phyloP scores from a whole-genome alignment of 108 stramenopile genomes.

The Skeletonema potamos region DNA sequence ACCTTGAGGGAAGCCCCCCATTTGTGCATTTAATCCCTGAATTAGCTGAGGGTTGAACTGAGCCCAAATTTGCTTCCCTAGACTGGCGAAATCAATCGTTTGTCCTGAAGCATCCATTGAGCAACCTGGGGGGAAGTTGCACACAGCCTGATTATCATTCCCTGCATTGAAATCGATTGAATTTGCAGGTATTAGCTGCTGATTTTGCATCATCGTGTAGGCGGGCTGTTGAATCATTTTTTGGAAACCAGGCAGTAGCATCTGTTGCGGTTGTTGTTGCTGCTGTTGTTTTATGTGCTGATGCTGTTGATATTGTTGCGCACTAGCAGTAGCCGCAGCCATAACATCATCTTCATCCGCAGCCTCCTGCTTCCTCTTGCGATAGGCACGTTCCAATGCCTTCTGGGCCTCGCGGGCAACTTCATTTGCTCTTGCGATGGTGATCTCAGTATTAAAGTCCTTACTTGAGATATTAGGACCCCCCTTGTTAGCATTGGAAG shows the following conservation, averaged over 20 bases:
- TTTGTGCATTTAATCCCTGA: background rate
- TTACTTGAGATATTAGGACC: background rate
- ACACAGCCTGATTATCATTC: background rate
- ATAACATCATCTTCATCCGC: background rate
- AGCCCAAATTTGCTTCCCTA: background rate
- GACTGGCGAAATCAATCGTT: background rate
- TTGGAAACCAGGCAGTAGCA: background rate
- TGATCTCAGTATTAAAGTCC: background rate
- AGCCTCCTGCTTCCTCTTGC: constrained; percentile 6
- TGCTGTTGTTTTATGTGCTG: background rate
- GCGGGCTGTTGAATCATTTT: background rate
- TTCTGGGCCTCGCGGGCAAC: constrained; percentile 12
- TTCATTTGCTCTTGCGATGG: constrained; percentile 3
- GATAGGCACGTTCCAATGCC: constrained; percentile 5
- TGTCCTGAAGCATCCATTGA: background rate
- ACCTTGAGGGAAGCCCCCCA: background rate
- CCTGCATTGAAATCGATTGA: background rate
- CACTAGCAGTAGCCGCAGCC: background rate
- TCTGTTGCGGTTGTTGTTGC: background rate
- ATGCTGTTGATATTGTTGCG: background rate
- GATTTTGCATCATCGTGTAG: background rate
- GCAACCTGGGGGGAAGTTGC: background rate
- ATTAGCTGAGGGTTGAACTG: background rate
- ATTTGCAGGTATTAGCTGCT: background rate
- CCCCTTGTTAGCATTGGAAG: background rate